Conservation (phyloP, 2,329 filamentous ascomycete genomes). For the Fusarium newnesense region DNA sequence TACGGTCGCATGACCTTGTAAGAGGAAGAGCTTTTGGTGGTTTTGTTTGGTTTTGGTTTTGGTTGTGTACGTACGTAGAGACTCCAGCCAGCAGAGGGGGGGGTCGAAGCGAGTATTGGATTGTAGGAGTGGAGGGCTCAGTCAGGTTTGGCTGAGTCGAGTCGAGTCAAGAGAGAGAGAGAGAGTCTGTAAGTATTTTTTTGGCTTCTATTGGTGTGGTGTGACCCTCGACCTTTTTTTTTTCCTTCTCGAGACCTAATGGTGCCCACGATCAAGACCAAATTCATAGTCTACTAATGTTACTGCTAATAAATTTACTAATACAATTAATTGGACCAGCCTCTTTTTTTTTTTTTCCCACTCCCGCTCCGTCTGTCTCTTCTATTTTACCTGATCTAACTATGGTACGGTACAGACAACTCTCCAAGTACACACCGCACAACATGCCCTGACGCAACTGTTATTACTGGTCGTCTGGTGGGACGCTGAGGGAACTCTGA, state of each 20-base stretch:
- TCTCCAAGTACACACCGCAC: constrained; percentile 7
- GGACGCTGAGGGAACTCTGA: constrained; percentile 36
- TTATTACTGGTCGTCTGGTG: constrained; percentile 17
- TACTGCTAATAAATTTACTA: not conserved
- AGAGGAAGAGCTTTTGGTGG: constrained; percentile 38
- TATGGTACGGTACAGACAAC: not conserved
- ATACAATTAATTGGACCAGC: constrained; percentile 3
- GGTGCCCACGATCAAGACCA: constrained; percentile 19
- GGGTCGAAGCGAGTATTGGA: not conserved
- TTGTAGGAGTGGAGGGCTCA: constrained; percentile 17
- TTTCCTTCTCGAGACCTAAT: constrained; percentile 15
- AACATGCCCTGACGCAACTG: constrained; percentile 7
- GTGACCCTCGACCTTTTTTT: constrained; percentile 16
- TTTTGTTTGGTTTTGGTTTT: constrained; percentile 6
- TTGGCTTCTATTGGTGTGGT: constrained; percentile 33
- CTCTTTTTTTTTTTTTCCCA: not conserved
- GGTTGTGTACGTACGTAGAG: constrained; percentile 13
- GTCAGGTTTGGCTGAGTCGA: constrained; percentile 16
- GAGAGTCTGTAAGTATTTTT: constrained; percentile 22
- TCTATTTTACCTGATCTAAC: constrained; percentile 1
- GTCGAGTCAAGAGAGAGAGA: not conserved
- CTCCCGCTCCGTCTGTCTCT: not conserved
- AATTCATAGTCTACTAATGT: not conserved
- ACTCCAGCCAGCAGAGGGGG: not conserved
- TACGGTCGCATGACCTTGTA: constrained; percentile 54